Percentiles rank a stretch among this genome's conserved stretches.
These are phyloP conservation scores for Mrakia blollopis DNA, from an alignment of 768 basidiomycete genomes.

Conservation along the genomic window DNA sequence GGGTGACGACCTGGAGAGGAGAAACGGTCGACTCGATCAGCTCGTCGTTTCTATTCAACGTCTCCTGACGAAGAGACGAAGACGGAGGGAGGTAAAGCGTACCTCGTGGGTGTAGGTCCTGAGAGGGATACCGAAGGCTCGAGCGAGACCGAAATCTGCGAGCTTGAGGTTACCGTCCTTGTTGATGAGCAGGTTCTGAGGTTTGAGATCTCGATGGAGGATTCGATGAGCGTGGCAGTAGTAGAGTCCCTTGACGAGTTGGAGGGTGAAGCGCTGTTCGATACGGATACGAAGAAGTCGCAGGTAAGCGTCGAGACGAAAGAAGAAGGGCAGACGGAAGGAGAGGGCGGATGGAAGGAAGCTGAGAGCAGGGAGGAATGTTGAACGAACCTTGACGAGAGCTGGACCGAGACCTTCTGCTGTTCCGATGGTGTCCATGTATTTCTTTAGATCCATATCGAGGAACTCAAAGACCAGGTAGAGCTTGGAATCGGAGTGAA, in stretches of 20 bases:
- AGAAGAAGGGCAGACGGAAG: background rate
- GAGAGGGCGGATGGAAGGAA: background rate
- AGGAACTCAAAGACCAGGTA: slow-evolving; percentile 98
- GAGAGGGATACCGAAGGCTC: slow-evolving; percentile 97
- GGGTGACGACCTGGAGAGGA: slow-evolving; percentile 76
- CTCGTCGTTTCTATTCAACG: background rate
- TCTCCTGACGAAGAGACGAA: background rate
- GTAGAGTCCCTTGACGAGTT: slow-evolving; percentile 81
- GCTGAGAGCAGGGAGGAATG: background rate
- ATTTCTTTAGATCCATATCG: slow-evolving; percentile 92
- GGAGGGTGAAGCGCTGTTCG: slow-evolving; percentile 89
- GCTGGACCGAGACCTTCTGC: slow-evolving; percentile 57
- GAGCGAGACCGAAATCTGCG: slow-evolving; percentile 90
- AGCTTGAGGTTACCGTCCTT: slow-evolving; percentile 85
- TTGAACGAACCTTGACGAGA: slow-evolving; percentile 70
- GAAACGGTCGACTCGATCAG: background rate
- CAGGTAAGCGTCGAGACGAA: background rate
- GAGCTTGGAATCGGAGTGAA: slow-evolving; percentile 92
- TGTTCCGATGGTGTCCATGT: slow-evolving; percentile 83
- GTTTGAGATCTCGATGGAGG: slow-evolving; percentile 94
- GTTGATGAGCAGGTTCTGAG: slow-evolving; percentile 91
- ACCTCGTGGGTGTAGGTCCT: slow-evolving; percentile 99
- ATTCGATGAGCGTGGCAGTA: slow-evolving; percentile 95
- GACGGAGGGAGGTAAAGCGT: slow-evolving; percentile 33
- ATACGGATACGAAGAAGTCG: no score